phyloP scores from a whole-genome alignment of 495 filamentous ascomycete genomes.

The Letharia columbiana region DNA sequence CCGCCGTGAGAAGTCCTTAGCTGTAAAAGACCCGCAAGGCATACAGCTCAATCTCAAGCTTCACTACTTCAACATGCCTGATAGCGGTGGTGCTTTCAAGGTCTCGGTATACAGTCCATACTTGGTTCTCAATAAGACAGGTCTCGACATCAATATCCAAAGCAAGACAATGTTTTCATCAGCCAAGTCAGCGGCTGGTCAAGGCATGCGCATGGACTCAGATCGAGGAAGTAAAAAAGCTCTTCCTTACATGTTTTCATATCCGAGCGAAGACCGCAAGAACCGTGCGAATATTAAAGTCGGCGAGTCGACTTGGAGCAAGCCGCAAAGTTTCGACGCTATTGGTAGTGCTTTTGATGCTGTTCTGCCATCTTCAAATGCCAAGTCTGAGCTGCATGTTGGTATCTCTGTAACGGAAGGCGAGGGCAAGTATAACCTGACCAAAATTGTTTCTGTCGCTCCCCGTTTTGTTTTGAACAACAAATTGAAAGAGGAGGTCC shows the following conservation, averaged over 20 bases:
- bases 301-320: constrained; percentile 87
- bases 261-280: constrained; percentile 70
- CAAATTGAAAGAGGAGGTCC: constrained; percentile 76
- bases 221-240: constrained; percentile 52
- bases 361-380: constrained; percentile 60
- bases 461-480: constrained; percentile 94
- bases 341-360: constrained; percentile 87
- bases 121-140: constrained; percentile 90
- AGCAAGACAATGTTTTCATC: constrained; percentile 80
- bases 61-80: constrained; percentile 85
- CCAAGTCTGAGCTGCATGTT: constrained; percentile 75
- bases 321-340: constrained; percentile 96
- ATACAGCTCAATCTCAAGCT: constrained; percentile 71
- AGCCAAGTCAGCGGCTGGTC: constrained; percentile 71
- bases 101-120: constrained; percentile 90
- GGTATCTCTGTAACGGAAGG: constrained; percentile 83
- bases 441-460: constrained; percentile 87
- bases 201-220: constrained; percentile 49
- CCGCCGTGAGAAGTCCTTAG: constrained; percentile 67
- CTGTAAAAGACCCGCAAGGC: constrained; percentile 73
- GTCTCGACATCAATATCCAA: constrained; percentile 77
- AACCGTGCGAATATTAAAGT: constrained; percentile 83
- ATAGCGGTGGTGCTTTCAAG: constrained; percentile 93
- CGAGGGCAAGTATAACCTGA: constrained; percentile 94
- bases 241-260: constrained; percentile 93